Conservation (phyloP, 768 basidiomycete species). For the Leucosporidium creatinivorum region DNA sequence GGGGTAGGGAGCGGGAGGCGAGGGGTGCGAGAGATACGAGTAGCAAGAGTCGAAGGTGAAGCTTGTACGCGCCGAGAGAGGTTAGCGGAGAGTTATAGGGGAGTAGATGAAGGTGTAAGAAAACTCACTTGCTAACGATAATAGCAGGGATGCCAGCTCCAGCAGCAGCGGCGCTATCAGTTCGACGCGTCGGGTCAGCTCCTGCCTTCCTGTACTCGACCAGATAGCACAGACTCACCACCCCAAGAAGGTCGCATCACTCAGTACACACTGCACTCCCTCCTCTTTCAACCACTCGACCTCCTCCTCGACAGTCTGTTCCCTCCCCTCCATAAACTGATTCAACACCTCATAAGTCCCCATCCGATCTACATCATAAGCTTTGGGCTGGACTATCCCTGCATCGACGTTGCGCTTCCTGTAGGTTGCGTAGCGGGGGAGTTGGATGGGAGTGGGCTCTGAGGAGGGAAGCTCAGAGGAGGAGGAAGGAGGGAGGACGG, state of each 20-base stretch:
- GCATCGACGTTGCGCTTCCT: conserved; percentile 69
- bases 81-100: not conserved
- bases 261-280: conserved; percentile 56
- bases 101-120: not conserved
- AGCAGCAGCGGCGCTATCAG: conserved; percentile 53
- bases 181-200: not conserved
- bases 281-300: conserved; percentile 53
- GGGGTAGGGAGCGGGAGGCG: not conserved
- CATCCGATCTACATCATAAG: conserved; percentile 66
- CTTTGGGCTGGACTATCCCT: conserved; percentile 70
- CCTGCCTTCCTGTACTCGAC: too few species aligned
- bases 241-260: conserved; percentile 69
- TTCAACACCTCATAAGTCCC: conserved; percentile 60
- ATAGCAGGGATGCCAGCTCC: conserved; percentile 59
- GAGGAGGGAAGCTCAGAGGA: not conserved
- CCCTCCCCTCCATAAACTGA: conserved; percentile 54
- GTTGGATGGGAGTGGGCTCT: not conserved
- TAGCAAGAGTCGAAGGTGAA: conserved; percentile 80
- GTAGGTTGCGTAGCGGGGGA: conserved; percentile 54
- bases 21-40: conserved; percentile 51
- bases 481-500: conserved; percentile 49
- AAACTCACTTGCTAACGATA: conserved; percentile 57
- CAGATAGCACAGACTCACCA: conserved; percentile 53
- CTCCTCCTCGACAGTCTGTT: conserved; percentile 53
- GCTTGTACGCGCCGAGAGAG: conserved; percentile 13